These are phyloP conservation scores for Spirogloea muscicola DNA, from an alignment of 139 green algal species.

Conservation along the genomic window DNA sequence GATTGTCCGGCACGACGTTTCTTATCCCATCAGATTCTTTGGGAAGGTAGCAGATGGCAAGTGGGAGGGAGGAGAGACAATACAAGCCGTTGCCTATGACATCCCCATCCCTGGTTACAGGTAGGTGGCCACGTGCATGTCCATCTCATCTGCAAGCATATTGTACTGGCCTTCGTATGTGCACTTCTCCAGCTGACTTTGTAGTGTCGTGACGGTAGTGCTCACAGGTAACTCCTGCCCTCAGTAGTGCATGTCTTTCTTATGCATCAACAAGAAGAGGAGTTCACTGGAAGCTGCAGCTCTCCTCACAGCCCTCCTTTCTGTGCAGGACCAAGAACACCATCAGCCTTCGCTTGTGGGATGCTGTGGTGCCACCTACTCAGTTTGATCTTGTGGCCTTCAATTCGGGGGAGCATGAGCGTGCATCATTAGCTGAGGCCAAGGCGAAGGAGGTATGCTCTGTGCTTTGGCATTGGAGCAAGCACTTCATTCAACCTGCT, in stretches of 20 bases:
- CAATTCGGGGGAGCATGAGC: constrained; percentile 69
- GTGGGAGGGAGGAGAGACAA: constrained; percentile 67
- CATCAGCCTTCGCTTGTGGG: constrained; percentile 93
- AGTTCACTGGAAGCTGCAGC: neutral
- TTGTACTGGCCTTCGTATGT: neutral
- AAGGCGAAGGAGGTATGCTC: constrained; percentile 30
- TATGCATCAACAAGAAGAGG: neutral
- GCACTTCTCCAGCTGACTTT: neutral
- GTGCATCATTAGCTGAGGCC: constrained; percentile 66
- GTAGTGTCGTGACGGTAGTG: neutral
- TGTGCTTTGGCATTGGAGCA: neutral
- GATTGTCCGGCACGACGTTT: constrained; percentile 61
- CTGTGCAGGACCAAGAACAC: constrained; percentile 69
- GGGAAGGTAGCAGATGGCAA: constrained; percentile 52
- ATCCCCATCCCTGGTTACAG: constrained; percentile 90
- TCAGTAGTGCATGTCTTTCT: neutral
- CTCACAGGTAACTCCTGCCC: neutral
- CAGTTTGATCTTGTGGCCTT: constrained; percentile 82
- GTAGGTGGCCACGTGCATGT: neutral
- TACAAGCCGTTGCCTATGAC: constrained; percentile 69
- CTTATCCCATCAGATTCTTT: constrained; percentile 73
- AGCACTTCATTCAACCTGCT: constrained; percentile 2
- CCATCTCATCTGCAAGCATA: neutral
- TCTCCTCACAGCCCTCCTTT: neutral
- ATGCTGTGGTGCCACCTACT: constrained; percentile 62